These are phyloP conservation scores for Thermothelomyces thermophilus DNA, from an alignment of 2,329 filamentous ascomycete genomes.

Conservation along the genomic window DNA sequence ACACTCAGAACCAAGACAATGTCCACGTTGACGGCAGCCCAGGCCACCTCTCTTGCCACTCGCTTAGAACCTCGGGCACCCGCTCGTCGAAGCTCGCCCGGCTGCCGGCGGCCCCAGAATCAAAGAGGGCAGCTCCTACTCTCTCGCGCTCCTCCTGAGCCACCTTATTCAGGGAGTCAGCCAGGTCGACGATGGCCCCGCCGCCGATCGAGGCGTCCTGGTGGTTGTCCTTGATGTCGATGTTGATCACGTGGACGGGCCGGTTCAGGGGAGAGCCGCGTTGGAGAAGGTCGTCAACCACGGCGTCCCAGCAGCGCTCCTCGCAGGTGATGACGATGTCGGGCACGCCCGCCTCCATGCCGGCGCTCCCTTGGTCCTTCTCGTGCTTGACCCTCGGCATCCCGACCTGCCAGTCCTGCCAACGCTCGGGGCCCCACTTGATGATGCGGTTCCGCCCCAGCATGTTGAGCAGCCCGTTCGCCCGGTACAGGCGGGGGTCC, in stretches of 20 bases:
- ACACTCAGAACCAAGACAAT: conserved; percentile 74
- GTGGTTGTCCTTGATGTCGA: conserved; percentile 97
- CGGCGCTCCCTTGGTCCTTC: conserved; percentile 67
- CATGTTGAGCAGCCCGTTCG: conserved; percentile 95
- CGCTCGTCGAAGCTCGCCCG: conserved; percentile 81
- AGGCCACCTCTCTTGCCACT: conserved; percentile 94
- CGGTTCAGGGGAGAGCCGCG: conserved; percentile 81
- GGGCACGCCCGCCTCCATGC: conserved; percentile 82
- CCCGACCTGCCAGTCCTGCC: conserved; percentile 94
- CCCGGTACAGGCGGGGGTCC: conserved; percentile 78
- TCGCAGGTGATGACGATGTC: conserved; percentile 97
- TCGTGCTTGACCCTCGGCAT: conserved; percentile 72
- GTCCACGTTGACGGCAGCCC: conserved; percentile 90
- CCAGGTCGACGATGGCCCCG: conserved; percentile 84
- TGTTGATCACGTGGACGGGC: conserved; percentile 95
- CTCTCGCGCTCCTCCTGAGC: conserved; percentile 69
- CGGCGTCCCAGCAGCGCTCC: conserved; percentile 96
- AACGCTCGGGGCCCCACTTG: conserved; percentile 93
- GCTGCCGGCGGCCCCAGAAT: conserved; percentile 59
- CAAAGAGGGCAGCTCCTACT: conserved; percentile 59
- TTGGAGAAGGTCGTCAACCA: conserved; percentile 85
- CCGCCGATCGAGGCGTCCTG: conserved; percentile 91
- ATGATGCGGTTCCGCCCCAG: conserved; percentile 83
- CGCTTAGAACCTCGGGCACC: conserved; percentile 83
- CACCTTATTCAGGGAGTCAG: conserved; percentile 72